These are phyloP conservation scores for Stachybotrys chartarum DNA, from an alignment of 2,329 filamentous ascomycete genomes.

Conservation along the genomic window DNA sequence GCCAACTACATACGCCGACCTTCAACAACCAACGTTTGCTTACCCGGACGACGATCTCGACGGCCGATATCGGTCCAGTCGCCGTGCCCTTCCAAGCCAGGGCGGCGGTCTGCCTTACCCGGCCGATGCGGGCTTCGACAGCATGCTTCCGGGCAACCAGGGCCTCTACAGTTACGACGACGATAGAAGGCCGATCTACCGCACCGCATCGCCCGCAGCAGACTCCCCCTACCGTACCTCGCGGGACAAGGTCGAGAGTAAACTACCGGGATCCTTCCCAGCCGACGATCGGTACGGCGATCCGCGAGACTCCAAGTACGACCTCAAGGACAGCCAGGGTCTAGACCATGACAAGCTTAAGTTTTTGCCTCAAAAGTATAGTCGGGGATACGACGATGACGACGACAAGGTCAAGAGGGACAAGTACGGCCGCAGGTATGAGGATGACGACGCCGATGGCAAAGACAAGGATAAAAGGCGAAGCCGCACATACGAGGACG, in stretches of 20 bases:
- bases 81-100: conserved; percentile 24
- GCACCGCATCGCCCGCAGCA: conserved; percentile 24
- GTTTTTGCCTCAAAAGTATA: conserved; percentile 42
- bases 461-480: conserved; percentile 29
- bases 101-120: conserved; percentile 29
- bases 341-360: conserved; percentile 31
- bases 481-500: conserved; percentile 22
- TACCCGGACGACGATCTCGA: conserved; percentile 35
- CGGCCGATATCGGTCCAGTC: conserved; percentile 21
- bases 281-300: conserved; percentile 21
- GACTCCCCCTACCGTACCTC: conserved; percentile 29
- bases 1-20: conserved; percentile 24
- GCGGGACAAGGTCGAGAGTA: conserved; percentile 22
- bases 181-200: conserved; percentile 20
- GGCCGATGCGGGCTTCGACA: conserved; percentile 27
- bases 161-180: conserved; percentile 33
- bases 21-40: conserved; percentile 33
- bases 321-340: conserved; percentile 5
- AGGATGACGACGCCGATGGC: conserved; percentile 9
- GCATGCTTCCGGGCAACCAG: conserved; percentile 29
- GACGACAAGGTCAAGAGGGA: neutral
- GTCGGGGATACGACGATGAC: conserved; percentile 23
- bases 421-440: neutral
- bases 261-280: conserved; percentile 25
- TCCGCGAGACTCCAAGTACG: conserved; percentile 12